Evolutionary conservation across 2,329 filamentous ascomycete species (phyloP), one percentile per base, ranked within the genome.

Genomic region (Nemania abortiva): DNA sequence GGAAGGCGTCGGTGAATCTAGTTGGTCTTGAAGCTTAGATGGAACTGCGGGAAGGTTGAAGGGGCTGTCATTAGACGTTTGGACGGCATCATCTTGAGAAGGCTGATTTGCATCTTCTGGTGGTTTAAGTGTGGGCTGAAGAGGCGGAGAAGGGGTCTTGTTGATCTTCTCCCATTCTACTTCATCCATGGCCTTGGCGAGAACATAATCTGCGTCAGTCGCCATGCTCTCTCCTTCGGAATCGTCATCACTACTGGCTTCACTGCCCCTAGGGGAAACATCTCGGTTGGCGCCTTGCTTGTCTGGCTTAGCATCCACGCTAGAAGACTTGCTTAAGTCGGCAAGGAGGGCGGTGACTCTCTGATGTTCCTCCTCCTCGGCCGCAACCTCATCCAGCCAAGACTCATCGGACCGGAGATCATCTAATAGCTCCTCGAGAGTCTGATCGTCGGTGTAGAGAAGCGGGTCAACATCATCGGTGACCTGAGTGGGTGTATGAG

Each of bases 151-250:
- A 39, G 29, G 71, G 22, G 63, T 42, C 45, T 68, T 45, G 62
- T 72, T 72, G 6, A 64, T 29, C 13, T 72, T 75, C 50, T 79
- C 78, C 65, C 84, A 74, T 45, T 82, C 81, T 13, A 79, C 77
- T 71, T 87, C 85, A 63, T 87, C 86, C 13, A 82, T 75, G 56
- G 84, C 82, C 31, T 80, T 80, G 2, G 82, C 80, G 15, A 89
- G 80, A 9, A 87, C 77, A 18, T 82, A 76, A 47, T 85, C 79
- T 3, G 84, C 79, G 58, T 86, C 81, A 4, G 76, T 77, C 4
- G 76, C 76, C 84, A 87, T 87, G 1, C 74, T 73, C 39, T 87
- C 85, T 0, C 83, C 83, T n/a, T 88, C 86, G 0, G 86, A 88
- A 72, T 87, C 73, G 68, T 66, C 60, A 13, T 73, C 69, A 18